Evolutionary conservation across 192 early-diverging fungal genomes (phyloP).

Genomic region (Entrophospora sp.): DNA sequence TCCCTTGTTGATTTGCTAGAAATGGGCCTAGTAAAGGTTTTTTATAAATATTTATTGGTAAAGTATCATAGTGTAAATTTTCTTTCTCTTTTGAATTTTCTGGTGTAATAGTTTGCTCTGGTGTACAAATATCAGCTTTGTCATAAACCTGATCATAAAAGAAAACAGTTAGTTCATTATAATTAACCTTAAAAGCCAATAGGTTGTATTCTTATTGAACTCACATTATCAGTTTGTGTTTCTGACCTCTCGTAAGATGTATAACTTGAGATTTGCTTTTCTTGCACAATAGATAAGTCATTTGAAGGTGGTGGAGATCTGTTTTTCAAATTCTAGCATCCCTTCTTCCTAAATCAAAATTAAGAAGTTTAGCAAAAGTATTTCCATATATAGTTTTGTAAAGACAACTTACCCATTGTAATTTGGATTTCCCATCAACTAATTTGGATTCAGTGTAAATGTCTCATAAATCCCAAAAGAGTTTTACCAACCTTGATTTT

Average conservation of each 20-base stretch:
- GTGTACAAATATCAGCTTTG: background rate
- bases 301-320: background rate
- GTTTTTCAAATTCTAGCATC: background rate
- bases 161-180: conserved; percentile 3
- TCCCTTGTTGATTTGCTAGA: background rate
- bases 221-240: conserved; percentile 7
- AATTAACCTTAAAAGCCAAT: background rate
- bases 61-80: background rate
- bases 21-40: background rate
- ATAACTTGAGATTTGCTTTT: conserved; percentile 7
- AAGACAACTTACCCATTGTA: conserved; percentile 17
- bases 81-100: background rate
- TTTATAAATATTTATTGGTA: background rate
- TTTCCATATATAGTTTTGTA: conserved; percentile 12
- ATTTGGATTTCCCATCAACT: background rate
- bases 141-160: background rate
- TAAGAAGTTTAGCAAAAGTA: background rate
- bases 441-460: background rate
- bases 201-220: background rate
- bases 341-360: conserved; percentile 4
- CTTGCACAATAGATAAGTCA: background rate
- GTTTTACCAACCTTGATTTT: background rate
- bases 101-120: background rate
- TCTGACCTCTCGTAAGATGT: background rate
- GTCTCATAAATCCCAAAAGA: conserved; percentile 2